A percentile compares a stretch with the other conserved stretches of the same genome.
phyloP scores from a whole-genome alignment of 768 basidiomycete genomes.

The Phanerodontia chrysosporium region DNA sequence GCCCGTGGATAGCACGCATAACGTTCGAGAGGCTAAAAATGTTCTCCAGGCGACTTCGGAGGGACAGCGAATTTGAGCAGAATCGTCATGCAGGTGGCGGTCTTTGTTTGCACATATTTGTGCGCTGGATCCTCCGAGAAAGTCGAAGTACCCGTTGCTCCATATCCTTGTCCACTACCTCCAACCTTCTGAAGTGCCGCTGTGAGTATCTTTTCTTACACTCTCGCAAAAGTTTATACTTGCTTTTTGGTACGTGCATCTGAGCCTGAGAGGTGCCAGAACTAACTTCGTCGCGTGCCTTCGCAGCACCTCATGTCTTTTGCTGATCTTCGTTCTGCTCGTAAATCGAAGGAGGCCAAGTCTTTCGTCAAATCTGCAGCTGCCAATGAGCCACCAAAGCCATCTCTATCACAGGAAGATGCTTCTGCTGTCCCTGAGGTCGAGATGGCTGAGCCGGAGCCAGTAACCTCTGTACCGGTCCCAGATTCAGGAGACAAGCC shows the following conservation, averaged over 20 bases:
- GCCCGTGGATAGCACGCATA: no score
- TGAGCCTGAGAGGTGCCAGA: no score
- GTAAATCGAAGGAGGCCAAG: conserved; percentile 19
- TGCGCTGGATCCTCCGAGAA: not conserved
- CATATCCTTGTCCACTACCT: not conserved
- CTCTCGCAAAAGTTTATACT: no score
- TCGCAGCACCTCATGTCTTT: conserved; percentile 19
- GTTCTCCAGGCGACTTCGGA: no score
- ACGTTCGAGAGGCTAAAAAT: no score
- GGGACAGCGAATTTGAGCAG: no score
- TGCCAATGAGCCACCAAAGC: no score
- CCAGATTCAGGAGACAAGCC: not conserved
- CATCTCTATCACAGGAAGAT: not conserved
- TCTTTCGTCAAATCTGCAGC: conserved; percentile 18
- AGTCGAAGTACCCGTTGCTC: not conserved
- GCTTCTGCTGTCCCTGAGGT: not conserved
- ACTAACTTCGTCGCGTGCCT: not conserved
- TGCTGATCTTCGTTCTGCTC: conserved; percentile 18
- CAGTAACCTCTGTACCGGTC: not conserved
- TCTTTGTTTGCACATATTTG: not conserved
- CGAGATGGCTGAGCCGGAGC: not conserved
- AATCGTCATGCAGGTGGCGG: not conserved
- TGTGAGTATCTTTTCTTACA: not conserved
- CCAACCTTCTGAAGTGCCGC: not conserved
- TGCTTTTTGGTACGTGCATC: no score